Conservation (phyloP, 1,284 basidiomycete species). For the Microbotryum scabiosae region DNA sequence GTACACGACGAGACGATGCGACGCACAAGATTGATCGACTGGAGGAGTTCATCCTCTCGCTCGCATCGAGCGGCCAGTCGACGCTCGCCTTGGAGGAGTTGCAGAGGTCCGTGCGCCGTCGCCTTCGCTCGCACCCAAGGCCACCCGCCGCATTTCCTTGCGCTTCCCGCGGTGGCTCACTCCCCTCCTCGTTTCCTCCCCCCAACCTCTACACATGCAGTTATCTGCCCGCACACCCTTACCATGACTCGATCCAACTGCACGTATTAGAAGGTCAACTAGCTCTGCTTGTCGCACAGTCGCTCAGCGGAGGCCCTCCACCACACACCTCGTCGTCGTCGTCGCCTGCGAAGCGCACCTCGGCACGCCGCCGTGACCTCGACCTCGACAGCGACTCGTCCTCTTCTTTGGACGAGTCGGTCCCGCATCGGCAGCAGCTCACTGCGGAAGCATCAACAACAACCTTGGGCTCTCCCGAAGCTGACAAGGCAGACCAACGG, state of each 20-base stretch:
- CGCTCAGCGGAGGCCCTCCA: not conserved
- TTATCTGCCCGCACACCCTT: slow-evolving; percentile 28
- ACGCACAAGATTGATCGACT: slow-evolving; percentile 14
- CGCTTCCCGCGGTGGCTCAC: not conserved
- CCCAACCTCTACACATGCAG: not conserved
- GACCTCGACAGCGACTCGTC: not conserved
- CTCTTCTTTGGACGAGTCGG: not conserved
- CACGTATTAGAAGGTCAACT: slow-evolving; percentile 25
- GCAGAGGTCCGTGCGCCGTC: slow-evolving; percentile 16
- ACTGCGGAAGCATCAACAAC: too few relatives aligned
- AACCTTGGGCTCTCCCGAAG: too few relatives aligned
- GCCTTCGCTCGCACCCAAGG: too few relatives aligned
- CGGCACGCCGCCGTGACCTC: not conserved
- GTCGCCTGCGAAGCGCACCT: not conserved
- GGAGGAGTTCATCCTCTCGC: slow-evolving; percentile 21
- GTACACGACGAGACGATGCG: too few relatives aligned
- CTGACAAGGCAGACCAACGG: too few relatives aligned
- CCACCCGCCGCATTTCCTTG: not conserved
- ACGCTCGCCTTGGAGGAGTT: slow-evolving; percentile 27
- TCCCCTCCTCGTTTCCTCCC: not conserved
- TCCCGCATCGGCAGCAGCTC: too few relatives aligned
- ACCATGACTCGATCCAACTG: slow-evolving; percentile 28
- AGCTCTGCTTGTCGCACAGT: slow-evolving; percentile 23
- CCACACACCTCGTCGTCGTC: not conserved
- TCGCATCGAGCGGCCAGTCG: slow-evolving; percentile 16